phyloP scores from a whole-genome alignment of 176 grass and related monocot genomes.

The Thalia dealbata region DNA sequence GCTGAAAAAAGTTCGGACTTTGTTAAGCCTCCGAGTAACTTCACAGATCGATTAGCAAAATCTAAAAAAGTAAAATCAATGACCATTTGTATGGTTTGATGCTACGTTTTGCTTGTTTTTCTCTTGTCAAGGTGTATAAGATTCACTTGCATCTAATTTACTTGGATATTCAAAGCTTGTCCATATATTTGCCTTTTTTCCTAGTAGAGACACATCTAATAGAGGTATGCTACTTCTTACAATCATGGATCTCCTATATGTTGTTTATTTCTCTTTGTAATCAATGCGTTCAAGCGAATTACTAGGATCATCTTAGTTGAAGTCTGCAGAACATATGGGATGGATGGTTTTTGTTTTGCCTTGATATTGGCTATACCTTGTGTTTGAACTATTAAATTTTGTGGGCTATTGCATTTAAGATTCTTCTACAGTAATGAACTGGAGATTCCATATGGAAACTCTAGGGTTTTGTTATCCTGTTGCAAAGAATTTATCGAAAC shows the following conservation, averaged over 20 bases:
- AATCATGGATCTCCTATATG: neutral
- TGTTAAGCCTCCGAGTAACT: neutral
- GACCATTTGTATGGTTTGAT: neutral
- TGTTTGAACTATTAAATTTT: no score
- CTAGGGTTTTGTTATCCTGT: no score
- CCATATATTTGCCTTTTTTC: neutral
- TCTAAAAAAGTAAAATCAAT: neutral
- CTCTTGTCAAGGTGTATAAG: neutral
- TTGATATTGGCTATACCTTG: no score
- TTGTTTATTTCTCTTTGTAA: neutral
- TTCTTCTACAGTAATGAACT: no score
- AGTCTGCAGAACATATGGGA: no score
- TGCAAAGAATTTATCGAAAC: no score
- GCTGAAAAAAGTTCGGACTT: neutral
- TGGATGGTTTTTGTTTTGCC: no score
- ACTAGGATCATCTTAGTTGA: neutral
- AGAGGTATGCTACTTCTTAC: neutral
- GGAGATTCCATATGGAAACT: no score
- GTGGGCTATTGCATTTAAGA: no score
- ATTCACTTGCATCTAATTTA: neutral
- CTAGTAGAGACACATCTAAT: neutral
- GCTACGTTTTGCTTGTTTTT: no score
- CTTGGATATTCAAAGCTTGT: neutral
- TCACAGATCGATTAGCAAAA: neutral
- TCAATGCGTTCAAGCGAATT: neutral